Evolutionary conservation across 2,329 filamentous ascomycete species (phyloP).

Genomic region (Mycosphaerella sp.): DNA sequence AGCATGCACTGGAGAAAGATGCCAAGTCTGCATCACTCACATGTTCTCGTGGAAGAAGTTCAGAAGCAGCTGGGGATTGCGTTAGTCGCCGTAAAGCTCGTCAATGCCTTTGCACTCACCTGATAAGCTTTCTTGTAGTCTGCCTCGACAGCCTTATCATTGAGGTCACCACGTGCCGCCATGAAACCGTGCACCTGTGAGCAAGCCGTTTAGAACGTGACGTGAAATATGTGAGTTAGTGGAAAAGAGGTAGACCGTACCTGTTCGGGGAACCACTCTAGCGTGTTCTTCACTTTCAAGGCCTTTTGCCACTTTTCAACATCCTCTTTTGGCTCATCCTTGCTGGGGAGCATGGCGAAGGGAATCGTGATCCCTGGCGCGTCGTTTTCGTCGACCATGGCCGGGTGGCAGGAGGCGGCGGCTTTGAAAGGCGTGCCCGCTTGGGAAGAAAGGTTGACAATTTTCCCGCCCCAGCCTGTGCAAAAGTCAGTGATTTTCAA

Average conservation of each 20-base stretch:
- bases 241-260: conserved; percentile 18
- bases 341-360: conserved; percentile 51
- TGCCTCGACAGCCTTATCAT: conserved; percentile 43
- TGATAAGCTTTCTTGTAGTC: conserved; percentile 48
- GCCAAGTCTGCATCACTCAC: conserved; percentile 35
- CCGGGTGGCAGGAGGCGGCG: conserved; percentile 52
- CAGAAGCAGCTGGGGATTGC: conserved; percentile 36
- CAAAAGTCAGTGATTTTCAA: conserved; percentile 18
- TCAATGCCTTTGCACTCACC: neutral
- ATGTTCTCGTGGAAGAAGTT: conserved; percentile 50
- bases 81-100: neutral
- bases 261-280: conserved; percentile 47
- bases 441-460: conserved; percentile 50
- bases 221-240: neutral
- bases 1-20: no score
- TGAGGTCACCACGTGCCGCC: conserved; percentile 39
- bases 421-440: conserved; percentile 52
- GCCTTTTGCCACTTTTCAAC: conserved; percentile 45
- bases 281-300: conserved; percentile 43
- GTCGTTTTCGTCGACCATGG: conserved; percentile 55
- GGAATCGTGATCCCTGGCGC: conserved; percentile 52
- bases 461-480: conserved; percentile 38
- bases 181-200: conserved; percentile 27
- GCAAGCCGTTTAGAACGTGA: no score
- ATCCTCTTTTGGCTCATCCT: conserved; percentile 51